phyloP scores from a whole-genome alignment of 352 stramenopile species.

The Pythium catenulatum region DNA sequence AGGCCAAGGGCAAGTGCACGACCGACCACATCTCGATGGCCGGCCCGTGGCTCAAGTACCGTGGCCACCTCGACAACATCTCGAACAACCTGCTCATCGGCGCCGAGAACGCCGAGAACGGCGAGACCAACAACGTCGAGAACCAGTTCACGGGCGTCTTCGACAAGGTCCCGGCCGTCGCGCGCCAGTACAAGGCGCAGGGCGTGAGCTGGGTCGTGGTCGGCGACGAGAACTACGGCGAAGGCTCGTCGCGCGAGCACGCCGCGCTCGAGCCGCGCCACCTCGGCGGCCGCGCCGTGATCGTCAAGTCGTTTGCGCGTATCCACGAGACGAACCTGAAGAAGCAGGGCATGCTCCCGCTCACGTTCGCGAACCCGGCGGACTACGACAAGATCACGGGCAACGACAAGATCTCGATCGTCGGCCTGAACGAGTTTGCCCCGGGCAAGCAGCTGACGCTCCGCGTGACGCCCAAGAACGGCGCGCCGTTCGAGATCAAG shows the following conservation, averaged over 20 bases:
- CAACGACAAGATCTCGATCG: conserved; percentile 95
- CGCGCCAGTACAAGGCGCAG: conserved; percentile 94
- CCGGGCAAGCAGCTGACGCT: conserved; percentile 94
- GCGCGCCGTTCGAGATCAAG: conserved; percentile 90
- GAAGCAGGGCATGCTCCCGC: conserved; percentile 96
- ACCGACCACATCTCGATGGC: conserved; percentile 97
- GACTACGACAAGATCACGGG: conserved; percentile 96
- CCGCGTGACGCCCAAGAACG: conserved; percentile 82
- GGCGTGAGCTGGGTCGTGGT: conserved; percentile 95
- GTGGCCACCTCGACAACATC: conserved; percentile 96
- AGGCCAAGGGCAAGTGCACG: conserved; percentile 97
- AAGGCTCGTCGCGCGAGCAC: conserved; percentile 95
- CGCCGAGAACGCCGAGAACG: conserved; percentile 95
- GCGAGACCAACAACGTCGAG: conserved; percentile 95
- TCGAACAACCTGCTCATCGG: conserved; percentile 97
- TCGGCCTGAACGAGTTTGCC: conserved; percentile 90
- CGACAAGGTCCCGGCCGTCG: conserved; percentile 94
- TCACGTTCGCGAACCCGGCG: conserved; percentile 94
- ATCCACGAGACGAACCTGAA: conserved; percentile 98
- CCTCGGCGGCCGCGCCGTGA: conserved; percentile 94
- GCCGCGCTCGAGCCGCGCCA: conserved; percentile 95
- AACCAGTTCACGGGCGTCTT: conserved; percentile 94
- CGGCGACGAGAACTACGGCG: conserved; percentile 96
- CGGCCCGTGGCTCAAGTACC: conserved; percentile 96
- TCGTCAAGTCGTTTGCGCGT: conserved; percentile 96